Evolutionary conservation across 192 early-diverging fungal species (phyloP).

Genomic region (Backusella circina): DNA sequence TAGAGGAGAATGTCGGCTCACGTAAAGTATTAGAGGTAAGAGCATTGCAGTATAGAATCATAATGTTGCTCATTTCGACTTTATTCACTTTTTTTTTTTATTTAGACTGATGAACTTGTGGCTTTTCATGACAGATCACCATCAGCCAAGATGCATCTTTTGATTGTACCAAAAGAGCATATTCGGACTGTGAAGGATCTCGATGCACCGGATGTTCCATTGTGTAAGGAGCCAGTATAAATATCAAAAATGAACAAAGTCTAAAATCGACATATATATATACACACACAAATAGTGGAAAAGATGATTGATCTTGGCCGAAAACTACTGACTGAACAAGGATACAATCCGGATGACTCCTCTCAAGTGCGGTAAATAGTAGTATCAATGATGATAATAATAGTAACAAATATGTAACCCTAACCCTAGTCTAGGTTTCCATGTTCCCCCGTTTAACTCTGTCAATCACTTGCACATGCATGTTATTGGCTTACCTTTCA

Average conservation of each 20-base stretch:
- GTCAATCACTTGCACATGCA: conserved; percentile 71
- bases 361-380: conserved; percentile 21
- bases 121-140: conserved; percentile 43
- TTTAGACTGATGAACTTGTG: conserved; percentile 37
- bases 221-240: conserved; percentile 18
- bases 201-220: conserved; percentile 8
- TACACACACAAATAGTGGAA: conserved; percentile 15
- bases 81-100: not conserved
- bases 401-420: not conserved
- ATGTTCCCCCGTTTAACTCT: conserved; percentile 66
- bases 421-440: conserved; percentile 57
- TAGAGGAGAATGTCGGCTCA: not conserved
- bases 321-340: conserved; percentile 26
- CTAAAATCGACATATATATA: not conserved
- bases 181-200: conserved; percentile 39
- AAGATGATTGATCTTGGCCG: conserved; percentile 28
- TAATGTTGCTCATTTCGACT: not conserved
- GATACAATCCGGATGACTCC: not conserved
- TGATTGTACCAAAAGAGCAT: conserved; percentile 39
- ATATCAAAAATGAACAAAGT: not conserved
- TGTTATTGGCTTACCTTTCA: conserved; percentile 55
- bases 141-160: conserved; percentile 36
- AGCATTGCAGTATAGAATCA: not conserved
- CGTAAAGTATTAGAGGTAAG: not conserved
- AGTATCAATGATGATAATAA: not conserved